Percentiles rank a stretch among this genome's conserved stretches.
Conservation (phyloP, 2,329 filamentous ascomycete species). For the Cladophialophora psammophila region DNA sequence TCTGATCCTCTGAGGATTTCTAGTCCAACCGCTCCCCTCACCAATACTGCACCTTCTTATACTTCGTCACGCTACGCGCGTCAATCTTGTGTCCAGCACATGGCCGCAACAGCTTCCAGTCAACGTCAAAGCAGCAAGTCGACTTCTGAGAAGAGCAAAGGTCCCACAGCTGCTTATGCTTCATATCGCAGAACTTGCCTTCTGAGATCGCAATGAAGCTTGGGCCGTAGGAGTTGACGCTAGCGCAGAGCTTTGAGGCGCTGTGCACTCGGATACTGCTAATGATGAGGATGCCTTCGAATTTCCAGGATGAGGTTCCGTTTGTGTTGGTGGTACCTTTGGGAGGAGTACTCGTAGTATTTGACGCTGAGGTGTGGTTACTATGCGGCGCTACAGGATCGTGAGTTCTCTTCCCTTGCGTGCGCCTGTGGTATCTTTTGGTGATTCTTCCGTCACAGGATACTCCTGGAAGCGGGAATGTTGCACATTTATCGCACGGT, state of each 20-base stretch:
- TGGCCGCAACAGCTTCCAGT: neutral
- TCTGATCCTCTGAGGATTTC: neutral
- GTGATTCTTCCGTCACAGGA: neutral
- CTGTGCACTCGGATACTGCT: conserved; percentile 1
- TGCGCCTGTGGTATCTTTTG: conserved; percentile 2
- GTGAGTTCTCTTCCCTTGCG: conserved; percentile 1
- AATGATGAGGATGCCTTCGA: neutral
- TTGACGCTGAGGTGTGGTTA: conserved; percentile 2
- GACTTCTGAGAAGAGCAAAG: conserved; percentile 1
- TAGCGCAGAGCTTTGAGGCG: neutral
- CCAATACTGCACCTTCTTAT: conserved; percentile 1
- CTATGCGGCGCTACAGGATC: neutral
- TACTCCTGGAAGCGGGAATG: neutral
- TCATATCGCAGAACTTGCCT: conserved; percentile 1
- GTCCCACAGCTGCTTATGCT: conserved; percentile 1
- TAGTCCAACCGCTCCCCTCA: neutral
- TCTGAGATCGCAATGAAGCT: neutral
- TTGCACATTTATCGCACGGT: conserved; percentile 2
- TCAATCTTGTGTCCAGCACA: neutral
- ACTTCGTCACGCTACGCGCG: neutral
- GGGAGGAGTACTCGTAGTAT: conserved; percentile 2
- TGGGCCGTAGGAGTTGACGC: neutral
- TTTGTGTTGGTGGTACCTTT: conserved; percentile 1
- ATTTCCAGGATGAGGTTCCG: neutral
- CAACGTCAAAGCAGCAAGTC: conserved; percentile 1